Conservation (phyloP, 208 protist species). For the Leishmania guyanensis region DNA sequence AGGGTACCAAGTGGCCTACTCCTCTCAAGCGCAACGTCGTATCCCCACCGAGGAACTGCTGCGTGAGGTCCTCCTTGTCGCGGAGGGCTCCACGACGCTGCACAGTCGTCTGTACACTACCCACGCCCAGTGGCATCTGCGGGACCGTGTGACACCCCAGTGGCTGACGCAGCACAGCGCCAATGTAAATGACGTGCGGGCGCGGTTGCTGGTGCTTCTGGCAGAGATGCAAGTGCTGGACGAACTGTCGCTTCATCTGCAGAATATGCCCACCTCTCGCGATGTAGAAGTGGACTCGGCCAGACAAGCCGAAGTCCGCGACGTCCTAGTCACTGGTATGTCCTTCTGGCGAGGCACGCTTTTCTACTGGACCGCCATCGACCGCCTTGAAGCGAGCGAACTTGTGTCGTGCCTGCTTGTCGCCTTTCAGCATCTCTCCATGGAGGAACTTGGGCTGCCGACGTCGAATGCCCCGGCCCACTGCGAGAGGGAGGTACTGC, state of each 20-base stretch:
- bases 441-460: slow-evolving; percentile 65
- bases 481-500: slow-evolving; percentile 57
- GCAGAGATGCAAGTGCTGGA: slow-evolving; percentile 17
- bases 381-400: slow-evolving; percentile 35
- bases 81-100: slow-evolving; percentile 12
- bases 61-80: slow-evolving; percentile 13
- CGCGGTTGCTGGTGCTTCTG: slow-evolving; percentile 18
- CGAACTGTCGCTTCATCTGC: neutral
- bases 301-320: neutral
- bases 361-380: slow-evolving; percentile 36
- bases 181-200: slow-evolving; percentile 29
- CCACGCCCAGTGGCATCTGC: slow-evolving; percentile 15
- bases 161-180: slow-evolving; percentile 30
- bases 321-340: neutral
- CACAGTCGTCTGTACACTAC: slow-evolving; percentile 4
- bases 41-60: neutral
- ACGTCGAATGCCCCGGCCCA: slow-evolving; percentile 46
- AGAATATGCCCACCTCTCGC: neutral
- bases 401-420: slow-evolving; percentile 44
- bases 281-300: neutral
- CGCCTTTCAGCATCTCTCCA: slow-evolving; percentile 50
- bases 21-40: neutral
- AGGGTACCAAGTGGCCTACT: neutral
- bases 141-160: slow-evolving; percentile 24
- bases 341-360: slow-evolving; percentile 28